Evolutionary conservation across 2,329 filamentous ascomycete genomes (phyloP).

Genomic region (Eutypella sp.): DNA sequence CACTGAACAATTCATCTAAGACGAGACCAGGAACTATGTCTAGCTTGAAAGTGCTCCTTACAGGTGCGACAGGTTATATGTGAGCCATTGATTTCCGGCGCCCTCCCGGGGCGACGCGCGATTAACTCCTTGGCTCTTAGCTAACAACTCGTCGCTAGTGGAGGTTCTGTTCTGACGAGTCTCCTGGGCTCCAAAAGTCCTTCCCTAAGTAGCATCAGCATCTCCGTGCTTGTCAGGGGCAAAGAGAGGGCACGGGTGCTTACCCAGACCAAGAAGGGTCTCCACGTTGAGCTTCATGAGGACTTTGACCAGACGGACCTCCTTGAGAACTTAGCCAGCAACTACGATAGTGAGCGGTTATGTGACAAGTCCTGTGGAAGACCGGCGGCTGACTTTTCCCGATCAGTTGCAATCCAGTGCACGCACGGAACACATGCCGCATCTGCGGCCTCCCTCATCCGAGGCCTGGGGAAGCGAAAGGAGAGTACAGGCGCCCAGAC

Average conservation of each 20-base stretch:
- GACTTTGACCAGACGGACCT: conserved; percentile 7
- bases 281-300: neutral
- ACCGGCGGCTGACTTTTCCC: neutral
- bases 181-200: conserved; percentile 12
- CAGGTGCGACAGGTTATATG: conserved; percentile 20
- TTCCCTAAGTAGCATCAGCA: conserved; percentile 5
- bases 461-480: conserved; percentile 35
- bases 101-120: too few relatives aligned
- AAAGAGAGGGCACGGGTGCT: conserved; percentile 8
- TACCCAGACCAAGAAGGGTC: neutral
- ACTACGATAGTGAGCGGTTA: neutral
- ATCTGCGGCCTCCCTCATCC: conserved; percentile 35
- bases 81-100: neutral
- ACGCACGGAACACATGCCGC: conserved; percentile 33
- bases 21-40: neutral
- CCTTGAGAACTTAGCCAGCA: conserved; percentile 4
- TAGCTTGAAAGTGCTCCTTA: conserved; percentile 14
- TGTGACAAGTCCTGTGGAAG: neutral
- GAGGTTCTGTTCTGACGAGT: conserved; percentile 15
- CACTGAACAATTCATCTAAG: neutral
- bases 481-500: conserved; percentile 7
- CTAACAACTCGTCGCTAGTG: neutral
- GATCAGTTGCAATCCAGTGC: conserved; percentile 36
- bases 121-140: neutral
- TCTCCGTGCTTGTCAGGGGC: conserved; percentile 19